These are phyloP conservation scores for Aspergillus sojae DNA, from an alignment of 2,329 filamentous ascomycete species.

Conservation along the genomic window DNA sequence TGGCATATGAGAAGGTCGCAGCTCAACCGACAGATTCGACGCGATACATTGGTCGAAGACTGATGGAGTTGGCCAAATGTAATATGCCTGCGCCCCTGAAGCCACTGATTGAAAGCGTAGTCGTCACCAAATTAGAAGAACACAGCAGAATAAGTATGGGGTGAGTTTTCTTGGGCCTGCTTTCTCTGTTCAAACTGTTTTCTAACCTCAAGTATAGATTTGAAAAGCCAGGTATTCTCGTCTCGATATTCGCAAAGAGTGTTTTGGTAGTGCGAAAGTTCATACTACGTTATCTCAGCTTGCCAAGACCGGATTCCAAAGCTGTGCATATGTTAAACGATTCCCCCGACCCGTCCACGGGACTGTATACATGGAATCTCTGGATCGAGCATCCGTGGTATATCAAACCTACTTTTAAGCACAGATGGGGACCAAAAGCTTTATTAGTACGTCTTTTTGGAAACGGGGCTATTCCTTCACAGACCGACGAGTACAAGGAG, in stretches of 20 bases:
- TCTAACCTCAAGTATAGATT: not conserved
- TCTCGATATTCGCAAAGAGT: not conserved
- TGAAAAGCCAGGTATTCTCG: not conserved
- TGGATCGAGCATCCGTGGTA: constrained; percentile 26
- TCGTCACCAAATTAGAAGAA: constrained; percentile 9
- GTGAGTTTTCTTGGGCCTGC: not conserved
- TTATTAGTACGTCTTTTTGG: constrained; percentile 20
- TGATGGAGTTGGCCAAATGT: not conserved
- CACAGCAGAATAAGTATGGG: constrained; percentile 11
- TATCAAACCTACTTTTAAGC: constrained; percentile 22
- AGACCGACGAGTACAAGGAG: constrained; percentile 8
- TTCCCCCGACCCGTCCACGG: constrained; percentile 6
- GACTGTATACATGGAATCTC: constrained; percentile 9
- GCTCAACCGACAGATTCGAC: constrained; percentile 14
- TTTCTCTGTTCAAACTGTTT: not conserved
- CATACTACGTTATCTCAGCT: constrained; percentile 11
- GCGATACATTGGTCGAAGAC: not conserved
- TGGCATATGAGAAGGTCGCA: constrained; percentile 8
- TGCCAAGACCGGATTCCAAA: constrained; percentile 11
- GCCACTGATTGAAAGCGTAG: constrained; percentile 4
- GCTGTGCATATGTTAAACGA: constrained; percentile 10
- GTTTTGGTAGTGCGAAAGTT: constrained; percentile 5
- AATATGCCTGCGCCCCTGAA: not conserved
- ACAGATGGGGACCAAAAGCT: constrained; percentile 19
- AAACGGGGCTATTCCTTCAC: constrained; percentile 7